Evolutionary conservation across 2,329 filamentous ascomycete species (phyloP), one percentile per base, ranked within the genome.

Genomic region (Neodidymelliopsis sp.): DNA sequence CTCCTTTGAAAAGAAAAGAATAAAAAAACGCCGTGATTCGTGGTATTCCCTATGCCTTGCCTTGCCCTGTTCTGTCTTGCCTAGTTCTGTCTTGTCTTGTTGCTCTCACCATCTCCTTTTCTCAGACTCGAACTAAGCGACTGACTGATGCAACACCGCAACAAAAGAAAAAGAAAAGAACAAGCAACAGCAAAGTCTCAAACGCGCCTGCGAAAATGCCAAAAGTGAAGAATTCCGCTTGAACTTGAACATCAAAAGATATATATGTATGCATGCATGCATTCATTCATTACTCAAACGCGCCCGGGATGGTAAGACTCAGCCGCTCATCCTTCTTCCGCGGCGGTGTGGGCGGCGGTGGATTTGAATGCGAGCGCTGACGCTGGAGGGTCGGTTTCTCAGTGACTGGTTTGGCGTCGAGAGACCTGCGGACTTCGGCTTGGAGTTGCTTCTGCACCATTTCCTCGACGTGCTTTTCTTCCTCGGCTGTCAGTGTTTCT

Each of bases 371-470:
- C 1, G 65, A 64, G 34, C 66, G 64, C 27, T 63, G 56, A 12
- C 59, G 67, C 20, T 62, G 53, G 16, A 49, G 30, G 11, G 33
- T 19, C 2, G 46, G 54, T 38, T 62, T 59, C 8, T 46, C 24
- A 8, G 35, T 30, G 1, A 25, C 38, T 2, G 47, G 35, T n/a
- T 45, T 49, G 8, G 38, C 49, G 4, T 64, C 62, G 18, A 68
- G 41, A 2, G 61, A 62, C 27, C 65, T 69, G 2, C 47, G 55
- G 7, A 68, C 60, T 52, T 72, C 70, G 9, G 56, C 53, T 23
- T 70, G 62, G 3, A 74, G 63, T 44, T 75, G 70, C 28, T 57
- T 59, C 31, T 71, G 62, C n/a, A 66, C 71, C 46, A 70, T 53
- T n/a, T 59, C 48, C 38, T 72, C 71, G 16, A 69, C 66, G 18